phyloP scores from a whole-genome alignment of 2,329 filamentous ascomycete species.

The Nigrograna mackinnonii region DNA sequence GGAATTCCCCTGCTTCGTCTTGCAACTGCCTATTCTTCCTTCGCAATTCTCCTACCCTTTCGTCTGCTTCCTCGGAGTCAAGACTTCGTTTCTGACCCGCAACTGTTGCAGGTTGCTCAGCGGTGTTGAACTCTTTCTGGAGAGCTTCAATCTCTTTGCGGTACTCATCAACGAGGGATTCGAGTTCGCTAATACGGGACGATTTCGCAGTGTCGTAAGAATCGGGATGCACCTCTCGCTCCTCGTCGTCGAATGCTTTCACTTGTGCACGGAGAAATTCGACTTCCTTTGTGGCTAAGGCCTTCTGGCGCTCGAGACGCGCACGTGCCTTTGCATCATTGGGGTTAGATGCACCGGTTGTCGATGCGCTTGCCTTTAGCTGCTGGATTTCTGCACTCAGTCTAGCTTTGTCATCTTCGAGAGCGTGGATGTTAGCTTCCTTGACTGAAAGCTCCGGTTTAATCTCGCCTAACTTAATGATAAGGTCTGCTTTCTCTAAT shows the following conservation, averaged over 20 bases:
- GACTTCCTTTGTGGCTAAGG: constrained; percentile 85
- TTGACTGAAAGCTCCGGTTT: constrained; percentile 79
- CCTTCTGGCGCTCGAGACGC: constrained; percentile 83
- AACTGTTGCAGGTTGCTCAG: constrained; percentile 55
- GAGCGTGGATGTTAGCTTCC: constrained; percentile 71
- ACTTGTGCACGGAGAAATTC: constrained; percentile 93
- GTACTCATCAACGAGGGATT: constrained; percentile 85
- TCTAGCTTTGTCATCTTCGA: constrained; percentile 71
- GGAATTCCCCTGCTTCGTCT: constrained; percentile 70
- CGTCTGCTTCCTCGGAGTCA: constrained; percentile 59
- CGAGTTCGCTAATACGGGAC: constrained; percentile 77
- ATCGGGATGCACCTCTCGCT: constrained; percentile 81
- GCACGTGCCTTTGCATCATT: constrained; percentile 69
- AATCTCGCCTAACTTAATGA: constrained; percentile 77
- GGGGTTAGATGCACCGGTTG: constrained; percentile 39
- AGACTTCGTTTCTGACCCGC: constrained; percentile 67
- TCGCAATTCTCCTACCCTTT: constrained; percentile 79
- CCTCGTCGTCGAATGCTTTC: constrained; percentile 83
- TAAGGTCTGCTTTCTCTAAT: constrained; percentile 75
- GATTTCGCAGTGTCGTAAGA: constrained; percentile 75
- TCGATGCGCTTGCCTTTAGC: constrained; percentile 61
- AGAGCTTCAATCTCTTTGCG: constrained; percentile 76
- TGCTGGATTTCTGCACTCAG: constrained; percentile 73
- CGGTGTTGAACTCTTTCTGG: constrained; percentile 72
- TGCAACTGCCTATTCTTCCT: constrained; percentile 88